phyloP scores from a whole-genome alignment of 306 rosid genomes.

The Quercus glauca region DNA sequence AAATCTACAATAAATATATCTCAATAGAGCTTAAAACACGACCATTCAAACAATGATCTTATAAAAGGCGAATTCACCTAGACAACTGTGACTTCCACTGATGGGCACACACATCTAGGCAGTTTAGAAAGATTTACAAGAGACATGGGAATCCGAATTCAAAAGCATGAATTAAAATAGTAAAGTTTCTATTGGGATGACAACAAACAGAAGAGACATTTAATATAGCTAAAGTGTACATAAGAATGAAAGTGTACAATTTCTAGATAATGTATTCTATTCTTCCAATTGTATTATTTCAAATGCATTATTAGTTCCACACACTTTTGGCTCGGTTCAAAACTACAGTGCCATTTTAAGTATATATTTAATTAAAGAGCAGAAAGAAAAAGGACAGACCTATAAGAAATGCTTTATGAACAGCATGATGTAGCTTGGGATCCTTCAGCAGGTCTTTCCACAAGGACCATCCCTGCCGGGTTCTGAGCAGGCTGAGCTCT shows the following conservation, averaged over 20 bases:
- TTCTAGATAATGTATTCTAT: not conserved
- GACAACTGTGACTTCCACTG: no score
- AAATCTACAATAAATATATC: no score
- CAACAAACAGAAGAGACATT: not conserved
- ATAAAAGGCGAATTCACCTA: no score
- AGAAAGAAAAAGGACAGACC: constrained; percentile 3
- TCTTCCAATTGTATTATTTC: not conserved
- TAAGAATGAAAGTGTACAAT: not conserved
- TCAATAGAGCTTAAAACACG: no score
- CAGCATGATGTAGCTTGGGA: constrained; percentile 54
- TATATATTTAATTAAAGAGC: constrained; percentile 23
- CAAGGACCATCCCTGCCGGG: constrained; percentile 66
- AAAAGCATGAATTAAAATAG: not conserved
- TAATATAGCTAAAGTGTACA: not conserved
- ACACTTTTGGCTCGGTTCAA: not conserved
- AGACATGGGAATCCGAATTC: no score
- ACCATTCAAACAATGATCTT: no score
- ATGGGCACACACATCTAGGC: no score
- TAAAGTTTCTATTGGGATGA: not conserved
- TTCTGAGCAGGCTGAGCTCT: constrained; percentile 63
- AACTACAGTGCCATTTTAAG: not conserved
- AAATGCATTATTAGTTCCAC: constrained; percentile 4
- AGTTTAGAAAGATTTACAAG: no score
- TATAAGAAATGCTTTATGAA: constrained; percentile 29
- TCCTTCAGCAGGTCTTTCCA: constrained; percentile 55